A percentile compares a stretch with the other conserved stretches of the same genome.
phyloP scores from a whole-genome alignment of 306 rosid species.

The Medicago ruthenica region DNA sequence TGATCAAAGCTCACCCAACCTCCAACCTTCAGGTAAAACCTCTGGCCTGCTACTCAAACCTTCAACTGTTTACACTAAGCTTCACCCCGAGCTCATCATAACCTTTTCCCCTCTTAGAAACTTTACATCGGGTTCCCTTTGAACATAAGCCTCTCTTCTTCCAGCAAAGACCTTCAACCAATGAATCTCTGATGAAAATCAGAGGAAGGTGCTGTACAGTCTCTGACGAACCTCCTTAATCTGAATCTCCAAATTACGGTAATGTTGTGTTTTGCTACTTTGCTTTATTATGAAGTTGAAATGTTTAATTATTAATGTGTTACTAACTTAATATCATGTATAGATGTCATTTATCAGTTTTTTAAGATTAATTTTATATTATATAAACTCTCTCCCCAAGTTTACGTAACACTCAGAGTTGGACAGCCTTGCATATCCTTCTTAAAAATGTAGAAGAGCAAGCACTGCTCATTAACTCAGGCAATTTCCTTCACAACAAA shows the following conservation, averaged over 20 bases:
- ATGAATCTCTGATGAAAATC: too few relatives aligned
- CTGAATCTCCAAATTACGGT: neutral
- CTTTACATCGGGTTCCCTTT: too few relatives aligned
- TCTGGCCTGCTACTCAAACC: too few relatives aligned
- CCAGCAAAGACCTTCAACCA: too few relatives aligned
- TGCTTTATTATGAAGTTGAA: neutral
- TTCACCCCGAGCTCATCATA: too few relatives aligned
- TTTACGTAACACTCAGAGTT: neutral
- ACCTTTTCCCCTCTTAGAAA: too few relatives aligned
- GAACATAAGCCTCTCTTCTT: too few relatives aligned
- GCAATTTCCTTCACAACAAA: slow-evolving; percentile 27
- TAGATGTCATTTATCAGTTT: neutral
- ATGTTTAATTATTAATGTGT: neutral
- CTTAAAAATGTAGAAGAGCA: slow-evolving; percentile 13
- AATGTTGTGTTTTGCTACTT: neutral
- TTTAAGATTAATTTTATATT: neutral
- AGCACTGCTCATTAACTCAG: slow-evolving; percentile 4
- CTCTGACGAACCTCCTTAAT: too few relatives aligned
- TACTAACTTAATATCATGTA: too few relatives aligned
- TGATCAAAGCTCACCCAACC: neutral
- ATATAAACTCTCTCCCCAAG: neutral
- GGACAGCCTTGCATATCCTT: slow-evolving; percentile 15
- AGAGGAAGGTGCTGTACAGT: too few relatives aligned
- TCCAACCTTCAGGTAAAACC: neutral
- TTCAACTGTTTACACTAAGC: too few relatives aligned